Evolutionary conservation across 2,329 filamentous ascomycete species (phyloP).

Genomic region (Fusarium stilboides): DNA sequence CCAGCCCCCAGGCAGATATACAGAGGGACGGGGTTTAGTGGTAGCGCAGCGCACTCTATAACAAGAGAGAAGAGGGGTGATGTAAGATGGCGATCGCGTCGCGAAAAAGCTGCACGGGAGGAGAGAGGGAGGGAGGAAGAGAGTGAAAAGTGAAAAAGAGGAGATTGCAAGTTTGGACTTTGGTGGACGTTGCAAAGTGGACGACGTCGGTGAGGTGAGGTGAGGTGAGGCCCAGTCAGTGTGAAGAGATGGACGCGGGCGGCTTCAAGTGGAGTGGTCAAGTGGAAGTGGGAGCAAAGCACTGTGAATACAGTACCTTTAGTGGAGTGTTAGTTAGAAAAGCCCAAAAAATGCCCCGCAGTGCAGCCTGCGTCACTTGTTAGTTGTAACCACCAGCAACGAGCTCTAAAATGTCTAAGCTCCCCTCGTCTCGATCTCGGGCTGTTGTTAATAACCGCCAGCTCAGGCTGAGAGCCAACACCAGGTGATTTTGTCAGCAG

Average conservation of each 20-base stretch:
- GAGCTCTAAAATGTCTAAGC: constrained; percentile 11
- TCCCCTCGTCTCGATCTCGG: constrained; percentile 13
- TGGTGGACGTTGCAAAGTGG: constrained; percentile 44
- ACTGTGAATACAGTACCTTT: constrained; percentile 38
- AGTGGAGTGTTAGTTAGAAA: constrained; percentile 26
- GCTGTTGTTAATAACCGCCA: constrained; percentile 3
- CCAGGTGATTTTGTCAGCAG: constrained; percentile 42
- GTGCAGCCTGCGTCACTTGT: constrained; percentile 28
- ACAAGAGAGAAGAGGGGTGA: constrained; percentile 9
- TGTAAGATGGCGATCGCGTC: constrained; percentile 26
- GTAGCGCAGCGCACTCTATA: constrained; percentile 39
- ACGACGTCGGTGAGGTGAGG: constrained; percentile 50
- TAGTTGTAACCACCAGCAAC: constrained; percentile 34
- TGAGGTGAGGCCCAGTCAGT: constrained; percentile 20
- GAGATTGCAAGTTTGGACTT: constrained; percentile 43
- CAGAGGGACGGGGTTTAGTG: constrained; percentile 18
- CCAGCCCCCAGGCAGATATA: constrained; percentile 47
- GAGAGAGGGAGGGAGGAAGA: constrained; percentile 20
- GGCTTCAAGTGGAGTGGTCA: constrained; percentile 42
- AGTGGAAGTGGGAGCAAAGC: constrained; percentile 27
- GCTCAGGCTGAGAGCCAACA: not conserved
- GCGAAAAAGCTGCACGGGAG: constrained; percentile 35
- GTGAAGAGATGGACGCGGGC: constrained; percentile 40
- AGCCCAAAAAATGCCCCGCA: constrained; percentile 37
- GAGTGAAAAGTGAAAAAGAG: constrained; percentile 41